These are phyloP conservation scores for Pyrenula aspistea DNA, from an alignment of 495 filamentous ascomycete species.

Conservation along the genomic window DNA sequence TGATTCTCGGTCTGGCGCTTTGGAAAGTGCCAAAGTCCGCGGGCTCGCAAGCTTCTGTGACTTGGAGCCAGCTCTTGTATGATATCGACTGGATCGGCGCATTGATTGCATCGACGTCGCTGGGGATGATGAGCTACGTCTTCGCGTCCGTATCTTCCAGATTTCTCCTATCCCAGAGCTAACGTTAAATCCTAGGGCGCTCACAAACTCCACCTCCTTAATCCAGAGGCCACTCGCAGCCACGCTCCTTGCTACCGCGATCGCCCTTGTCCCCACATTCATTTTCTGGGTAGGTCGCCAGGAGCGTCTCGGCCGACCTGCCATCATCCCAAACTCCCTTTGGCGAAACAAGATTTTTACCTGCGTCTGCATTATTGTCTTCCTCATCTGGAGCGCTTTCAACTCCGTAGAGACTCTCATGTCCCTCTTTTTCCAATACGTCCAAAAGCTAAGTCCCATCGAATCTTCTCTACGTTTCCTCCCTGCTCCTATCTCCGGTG, in stretches of 20 bases:
- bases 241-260: conserved; percentile 21
- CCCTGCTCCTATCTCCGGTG: conserved; percentile 14
- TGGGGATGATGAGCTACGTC: conserved; percentile 28
- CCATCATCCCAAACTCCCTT: conserved; percentile 38
- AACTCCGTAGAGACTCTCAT: conserved; percentile 35
- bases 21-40: conserved; percentile 19
- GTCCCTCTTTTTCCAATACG: conserved; percentile 40
- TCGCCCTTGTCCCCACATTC: conserved; percentile 31
- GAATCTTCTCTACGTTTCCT: conserved; percentile 24
- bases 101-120: conserved; percentile 17
- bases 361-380: conserved; percentile 35
- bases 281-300: conserved; percentile 31
- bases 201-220: conserved; percentile 19
- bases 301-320: conserved; percentile 22
- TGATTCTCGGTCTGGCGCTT: conserved; percentile 20
- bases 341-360: conserved; percentile 39
- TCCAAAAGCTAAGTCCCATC: conserved; percentile 27
- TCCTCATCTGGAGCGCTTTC: conserved; percentile 36
- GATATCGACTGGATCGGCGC: conserved; percentile 39
- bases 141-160: conserved; percentile 22
- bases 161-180: neutral
- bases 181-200: conserved; percentile 8
- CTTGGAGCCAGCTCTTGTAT: conserved; percentile 12
- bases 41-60: conserved; percentile 1
- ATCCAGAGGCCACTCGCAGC: conserved; percentile 21